Evolutionary conservation across 352 stramenopile genomes (phyloP), one percentile per base, ranked within the genome.

Genomic region (Blastocystis sp.): DNA sequence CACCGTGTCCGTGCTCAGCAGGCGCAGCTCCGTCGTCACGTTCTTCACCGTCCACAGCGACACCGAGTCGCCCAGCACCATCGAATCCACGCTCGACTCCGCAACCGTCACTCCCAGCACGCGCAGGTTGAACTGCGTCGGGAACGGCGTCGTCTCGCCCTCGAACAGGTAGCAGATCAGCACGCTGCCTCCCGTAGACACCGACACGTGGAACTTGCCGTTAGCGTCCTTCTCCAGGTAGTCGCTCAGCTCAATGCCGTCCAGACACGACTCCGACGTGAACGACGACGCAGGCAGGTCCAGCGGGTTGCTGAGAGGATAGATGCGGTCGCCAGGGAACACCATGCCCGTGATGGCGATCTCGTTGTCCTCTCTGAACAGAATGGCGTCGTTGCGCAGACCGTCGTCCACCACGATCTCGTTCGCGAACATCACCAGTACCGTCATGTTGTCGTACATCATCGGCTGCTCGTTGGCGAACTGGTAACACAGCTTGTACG

Each of bases 131-230:
- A 81, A 81, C 7, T 27, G 3, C 14, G 69, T 81, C 32, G 63
- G 69, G 40, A 64, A 61, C 16, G 69, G 69, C 16, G 1, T 16
- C 32, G 69, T 48, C 69, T 81, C 69, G 49, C 69, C 69, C 44
- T 81, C 69, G 69, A 81, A 81, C 69, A 61, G 53, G 46, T 81
- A 81, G 53, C 69, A 81, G 53, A 81, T 81, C 69, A 81, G 36
- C 32, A 81, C 46, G 46, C 69, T 61, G 49, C 69, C 69, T 24
- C 21, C 69, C 3, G 69, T 81, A 14, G 9, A 9, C 46, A 81
- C 69, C 18, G 69, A 81, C 46, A 81, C 69, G 53, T 81, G 69
- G 69, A 64, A 81, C 0, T 48, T 51, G 69, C 69, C 69, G 7
- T 81, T 29, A 0, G 16, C 69, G 21, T 54, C 44, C 48, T 57